These are phyloP conservation scores for Pichia rugopelliculosa DNA, from an alignment of 805 yeast species.

Conservation along the genomic window DNA sequence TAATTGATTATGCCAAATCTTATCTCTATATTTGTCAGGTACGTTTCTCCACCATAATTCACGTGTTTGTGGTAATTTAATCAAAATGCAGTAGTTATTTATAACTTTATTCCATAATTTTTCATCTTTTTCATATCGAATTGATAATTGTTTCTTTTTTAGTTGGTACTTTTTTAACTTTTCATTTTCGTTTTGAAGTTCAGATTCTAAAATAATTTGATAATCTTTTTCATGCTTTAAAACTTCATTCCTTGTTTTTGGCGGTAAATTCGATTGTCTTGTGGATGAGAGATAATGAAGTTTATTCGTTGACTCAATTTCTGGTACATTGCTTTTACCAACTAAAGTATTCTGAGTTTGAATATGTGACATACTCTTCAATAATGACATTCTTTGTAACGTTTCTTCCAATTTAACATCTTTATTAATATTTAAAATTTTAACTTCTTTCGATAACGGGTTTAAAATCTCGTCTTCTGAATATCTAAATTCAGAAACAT, in stretches of 20 bases:
- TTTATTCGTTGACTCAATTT: background rate
- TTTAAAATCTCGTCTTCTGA: constrained; percentile 17
- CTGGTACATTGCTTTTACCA: background rate
- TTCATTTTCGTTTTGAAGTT: constrained; percentile 33
- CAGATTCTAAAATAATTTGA: constrained; percentile 35
- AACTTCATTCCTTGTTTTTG: constrained; percentile 49
- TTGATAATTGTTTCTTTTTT: constrained; percentile 27
- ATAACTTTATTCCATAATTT: constrained; percentile 37
- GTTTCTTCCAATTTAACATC: constrained; percentile 31
- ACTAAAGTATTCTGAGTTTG: background rate
- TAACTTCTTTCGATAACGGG: constrained; percentile 30
- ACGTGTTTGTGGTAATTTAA: constrained; percentile 34
- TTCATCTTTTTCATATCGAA: constrained; percentile 32
- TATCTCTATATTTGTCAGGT: constrained; percentile 36
- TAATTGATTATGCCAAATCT: constrained; percentile 45
- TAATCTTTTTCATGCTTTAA: constrained; percentile 48
- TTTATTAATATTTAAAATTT: constrained; percentile 28
- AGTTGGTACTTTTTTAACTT: constrained; percentile 27
- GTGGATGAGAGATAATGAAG: constrained; percentile 36
- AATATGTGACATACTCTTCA: constrained; percentile 18
- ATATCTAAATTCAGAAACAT: constrained; percentile 20
- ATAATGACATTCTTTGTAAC: constrained; percentile 28
- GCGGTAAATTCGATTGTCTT: constrained; percentile 61
- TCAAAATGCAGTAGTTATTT: constrained; percentile 28
- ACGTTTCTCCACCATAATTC: constrained; percentile 59